Evolutionary conservation across 2,329 filamentous ascomycete species (phyloP).

Genomic region (Pseudocercospora cruenta): DNA sequence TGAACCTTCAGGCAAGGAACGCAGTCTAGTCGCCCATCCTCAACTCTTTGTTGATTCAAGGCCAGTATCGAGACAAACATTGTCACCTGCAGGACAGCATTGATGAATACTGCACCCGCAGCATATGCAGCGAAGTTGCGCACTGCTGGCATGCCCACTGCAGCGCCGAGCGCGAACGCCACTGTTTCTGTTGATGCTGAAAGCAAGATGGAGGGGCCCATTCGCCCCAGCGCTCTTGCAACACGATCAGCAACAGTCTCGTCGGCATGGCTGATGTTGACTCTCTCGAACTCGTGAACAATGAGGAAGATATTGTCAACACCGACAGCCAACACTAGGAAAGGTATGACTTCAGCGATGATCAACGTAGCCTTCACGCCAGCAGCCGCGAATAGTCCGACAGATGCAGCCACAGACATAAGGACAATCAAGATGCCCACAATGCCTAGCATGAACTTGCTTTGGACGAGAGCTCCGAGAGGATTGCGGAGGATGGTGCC

Average conservation of each 20-base stretch:
- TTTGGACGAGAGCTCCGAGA: constrained; percentile 83
- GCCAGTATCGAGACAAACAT: constrained; percentile 94
- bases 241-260: constrained; percentile 84
- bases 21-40: constrained; percentile 86
- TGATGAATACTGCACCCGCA: constrained; percentile 93
- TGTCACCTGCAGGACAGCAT: constrained; percentile 93
- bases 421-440: constrained; percentile 93
- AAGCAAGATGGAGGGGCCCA: constrained; percentile 94
- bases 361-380: constrained; percentile 95
- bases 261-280: constrained; percentile 90
- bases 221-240: constrained; percentile 85
- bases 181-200: constrained; percentile 94
- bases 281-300: constrained; percentile 94
- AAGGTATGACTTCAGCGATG: constrained; percentile 97
- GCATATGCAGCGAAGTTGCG: constrained; percentile 97
- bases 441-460: constrained; percentile 94
- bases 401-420: constrained; percentile 95
- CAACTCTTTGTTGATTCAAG: constrained; percentile 87
- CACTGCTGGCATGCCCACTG: constrained; percentile 97
- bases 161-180: constrained; percentile 87
- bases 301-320: constrained; percentile 99
- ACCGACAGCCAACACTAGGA: constrained; percentile 92
- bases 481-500: constrained; percentile 80
- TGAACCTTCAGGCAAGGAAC: constrained; percentile 85
- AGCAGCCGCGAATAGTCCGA: constrained; percentile 88